Conservation (phyloP, 2,329 filamentous ascomycete species). For the Ampelomyces quisqualis region DNA sequence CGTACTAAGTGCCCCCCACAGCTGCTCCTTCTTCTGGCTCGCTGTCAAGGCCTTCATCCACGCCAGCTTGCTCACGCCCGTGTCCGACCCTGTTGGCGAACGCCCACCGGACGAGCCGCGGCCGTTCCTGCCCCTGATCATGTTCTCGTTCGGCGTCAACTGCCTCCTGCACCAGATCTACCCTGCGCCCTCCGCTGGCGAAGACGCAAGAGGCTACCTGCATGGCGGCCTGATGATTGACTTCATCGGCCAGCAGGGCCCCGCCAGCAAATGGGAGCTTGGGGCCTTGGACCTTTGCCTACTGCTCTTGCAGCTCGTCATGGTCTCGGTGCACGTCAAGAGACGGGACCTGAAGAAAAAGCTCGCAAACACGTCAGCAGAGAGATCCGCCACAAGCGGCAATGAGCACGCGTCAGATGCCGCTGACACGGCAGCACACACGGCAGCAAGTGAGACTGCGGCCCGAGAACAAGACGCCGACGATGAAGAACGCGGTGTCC, state of each 20-base stretch:
- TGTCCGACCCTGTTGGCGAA: conserved; percentile 51
- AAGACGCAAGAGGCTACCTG: conserved; percentile 56
- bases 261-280: conserved; percentile 56
- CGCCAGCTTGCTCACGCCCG: conserved; percentile 60
- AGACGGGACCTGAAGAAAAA: conserved; percentile 51
- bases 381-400: conserved; percentile 13
- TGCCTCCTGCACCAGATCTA: conserved; percentile 54
- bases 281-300: conserved; percentile 56
- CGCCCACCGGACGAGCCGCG: conserved; percentile 52
- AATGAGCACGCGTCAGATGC: conserved; percentile 10
- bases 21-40: conserved; percentile 61
- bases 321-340: conserved; percentile 57
- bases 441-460: conserved; percentile 11
- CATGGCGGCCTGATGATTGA: conserved; percentile 65
- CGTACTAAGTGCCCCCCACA: conserved; percentile 33
- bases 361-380: conserved; percentile 29
- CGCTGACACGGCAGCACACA: conserved; percentile 7
- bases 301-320: conserved; percentile 57
- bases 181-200: conserved; percentile 47
- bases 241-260: conserved; percentile 63
- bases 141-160: conserved; percentile 58
- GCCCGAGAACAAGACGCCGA: conserved; percentile 56
- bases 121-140: conserved; percentile 56
- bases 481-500: conserved; percentile 59
- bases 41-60: conserved; percentile 57